Percentiles rank a stretch among this genome's conserved stretches.
phyloP scores from a whole-genome alignment of 495 filamentous ascomycete genomes.

The Penicillium coprophilum region DNA sequence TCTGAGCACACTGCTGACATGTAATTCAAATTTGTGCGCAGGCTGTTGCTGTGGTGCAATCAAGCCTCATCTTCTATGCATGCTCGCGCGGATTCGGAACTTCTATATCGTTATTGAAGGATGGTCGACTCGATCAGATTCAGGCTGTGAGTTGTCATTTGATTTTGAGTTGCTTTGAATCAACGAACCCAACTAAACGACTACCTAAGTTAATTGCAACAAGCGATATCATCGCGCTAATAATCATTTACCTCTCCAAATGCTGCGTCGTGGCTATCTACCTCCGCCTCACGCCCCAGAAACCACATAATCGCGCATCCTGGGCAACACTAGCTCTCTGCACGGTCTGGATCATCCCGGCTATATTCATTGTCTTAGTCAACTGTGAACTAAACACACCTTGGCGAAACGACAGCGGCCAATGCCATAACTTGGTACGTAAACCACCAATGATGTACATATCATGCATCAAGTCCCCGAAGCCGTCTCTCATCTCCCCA shows the following conservation, averaged over 20 bases:
- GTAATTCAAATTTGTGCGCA: constrained; percentile 6
- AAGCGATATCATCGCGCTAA: constrained; percentile 45
- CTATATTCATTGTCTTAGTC: constrained; percentile 36
- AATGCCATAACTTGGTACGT: constrained; percentile 42
- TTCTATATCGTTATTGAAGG: constrained; percentile 35
- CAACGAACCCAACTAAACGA: constrained; percentile 3
- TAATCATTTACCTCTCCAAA: constrained; percentile 48
- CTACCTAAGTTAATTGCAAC: constrained; percentile 33
- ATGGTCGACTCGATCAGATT: constrained; percentile 28
- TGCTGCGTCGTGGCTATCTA: constrained; percentile 48
- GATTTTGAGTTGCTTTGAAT: not conserved
- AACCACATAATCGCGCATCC: constrained; percentile 39
- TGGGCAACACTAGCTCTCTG: constrained; percentile 35
- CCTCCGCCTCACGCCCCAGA: constrained; percentile 48
- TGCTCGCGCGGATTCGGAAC: constrained; percentile 43
- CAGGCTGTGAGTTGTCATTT: constrained; percentile 35
- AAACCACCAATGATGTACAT: not conserved
- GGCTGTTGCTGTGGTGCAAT: constrained; percentile 37
- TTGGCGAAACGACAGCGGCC: constrained; percentile 34
- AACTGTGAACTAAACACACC: constrained; percentile 43
- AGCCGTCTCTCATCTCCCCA: not conserved
- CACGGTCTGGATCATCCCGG: constrained; percentile 37
- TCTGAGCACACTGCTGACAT: not conserved
- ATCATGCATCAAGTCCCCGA: not conserved
- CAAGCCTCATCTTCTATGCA: constrained; percentile 36